These are phyloP conservation scores for Harrya chromipes DNA, from an alignment of 768 basidiomycete genomes.

Conservation along the genomic window DNA sequence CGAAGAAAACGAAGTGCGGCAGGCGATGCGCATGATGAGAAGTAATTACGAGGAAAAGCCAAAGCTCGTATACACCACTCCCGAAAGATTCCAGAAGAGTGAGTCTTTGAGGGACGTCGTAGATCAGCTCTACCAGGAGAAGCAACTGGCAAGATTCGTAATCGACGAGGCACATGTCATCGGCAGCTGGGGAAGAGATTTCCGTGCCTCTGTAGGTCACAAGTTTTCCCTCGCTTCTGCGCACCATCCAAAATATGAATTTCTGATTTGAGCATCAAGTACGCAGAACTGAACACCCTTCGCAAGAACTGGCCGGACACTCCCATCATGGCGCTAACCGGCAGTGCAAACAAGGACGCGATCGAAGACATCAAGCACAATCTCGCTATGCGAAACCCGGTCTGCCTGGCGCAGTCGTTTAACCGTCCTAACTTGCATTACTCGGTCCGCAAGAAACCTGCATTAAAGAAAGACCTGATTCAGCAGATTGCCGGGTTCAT, in stretches of 20 bases:
- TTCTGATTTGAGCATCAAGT: conserved; percentile 42
- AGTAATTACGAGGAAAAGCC: conserved; percentile 44
- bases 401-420: conserved; percentile 74
- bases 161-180: conserved; percentile 98
- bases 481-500: conserved; percentile 72
- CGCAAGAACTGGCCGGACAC: conserved; percentile 72
- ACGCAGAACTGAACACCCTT: conserved; percentile 61
- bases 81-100: conserved; percentile 79
- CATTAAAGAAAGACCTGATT: conserved; percentile 41
- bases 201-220: conserved; percentile 70
- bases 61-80: conserved; percentile 82
- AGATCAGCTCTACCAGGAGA: conserved; percentile 48
- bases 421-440: conserved; percentile 93
- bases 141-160: conserved; percentile 80
- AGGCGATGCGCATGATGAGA: conserved; percentile 43
- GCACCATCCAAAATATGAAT: neutral
- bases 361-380: conserved; percentile 74
- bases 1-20: conserved; percentile 36
- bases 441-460: conserved; percentile 48
- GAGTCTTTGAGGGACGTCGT: conserved; percentile 54
- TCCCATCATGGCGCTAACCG: conserved; percentile 96
- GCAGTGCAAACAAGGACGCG: conserved; percentile 81
- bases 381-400: conserved; percentile 59
- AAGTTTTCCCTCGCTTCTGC: conserved; percentile 1
- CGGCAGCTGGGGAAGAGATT: conserved; percentile 91